Conservation (phyloP, 768 basidiomycete species). For the Rhizopogon rudus region DNA sequence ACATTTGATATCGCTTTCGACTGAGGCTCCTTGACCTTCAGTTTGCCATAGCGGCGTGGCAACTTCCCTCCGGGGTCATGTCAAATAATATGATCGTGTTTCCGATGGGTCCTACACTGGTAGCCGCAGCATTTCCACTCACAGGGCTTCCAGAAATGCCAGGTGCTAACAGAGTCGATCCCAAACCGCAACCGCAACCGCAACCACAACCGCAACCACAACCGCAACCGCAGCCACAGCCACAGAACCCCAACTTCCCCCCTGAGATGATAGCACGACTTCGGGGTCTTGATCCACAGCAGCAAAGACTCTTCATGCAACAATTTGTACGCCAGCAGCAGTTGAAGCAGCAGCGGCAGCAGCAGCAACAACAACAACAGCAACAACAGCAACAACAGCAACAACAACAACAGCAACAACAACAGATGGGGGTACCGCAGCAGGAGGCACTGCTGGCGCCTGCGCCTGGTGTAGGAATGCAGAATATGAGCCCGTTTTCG, state of each 20-base stretch:
- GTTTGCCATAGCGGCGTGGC: slow-evolving; percentile 53
- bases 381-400: slow-evolving; percentile 24
- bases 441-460: neutral
- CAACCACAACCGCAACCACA: neutral
- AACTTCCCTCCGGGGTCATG: slow-evolving; percentile 34
- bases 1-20: neutral
- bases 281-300: slow-evolving; percentile 18
- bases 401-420: slow-evolving; percentile 10
- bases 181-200: neutral
- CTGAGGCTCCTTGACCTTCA: slow-evolving; percentile 12
- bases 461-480: slow-evolving; percentile 2
- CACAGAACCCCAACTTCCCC: neutral
- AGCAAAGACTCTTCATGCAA: slow-evolving; percentile 16
- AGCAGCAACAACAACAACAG: slow-evolving; percentile 19
- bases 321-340: slow-evolving; percentile 11
- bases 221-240: neutral
- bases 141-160: slow-evolving; percentile 43
- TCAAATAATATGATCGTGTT: slow-evolving; percentile 48
- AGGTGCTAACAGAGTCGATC: slow-evolving; percentile 15
- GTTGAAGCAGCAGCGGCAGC: slow-evolving; percentile 8
- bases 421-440: neutral
- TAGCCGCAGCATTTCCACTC: slow-evolving; percentile 45
- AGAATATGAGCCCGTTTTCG: slow-evolving; percentile 2
- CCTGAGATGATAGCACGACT: slow-evolving; percentile 13
- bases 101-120: slow-evolving; percentile 28